Evolutionary conservation across 2,329 filamentous ascomycete species (phyloP).

Genomic region (Aspergillus tanneri): DNA sequence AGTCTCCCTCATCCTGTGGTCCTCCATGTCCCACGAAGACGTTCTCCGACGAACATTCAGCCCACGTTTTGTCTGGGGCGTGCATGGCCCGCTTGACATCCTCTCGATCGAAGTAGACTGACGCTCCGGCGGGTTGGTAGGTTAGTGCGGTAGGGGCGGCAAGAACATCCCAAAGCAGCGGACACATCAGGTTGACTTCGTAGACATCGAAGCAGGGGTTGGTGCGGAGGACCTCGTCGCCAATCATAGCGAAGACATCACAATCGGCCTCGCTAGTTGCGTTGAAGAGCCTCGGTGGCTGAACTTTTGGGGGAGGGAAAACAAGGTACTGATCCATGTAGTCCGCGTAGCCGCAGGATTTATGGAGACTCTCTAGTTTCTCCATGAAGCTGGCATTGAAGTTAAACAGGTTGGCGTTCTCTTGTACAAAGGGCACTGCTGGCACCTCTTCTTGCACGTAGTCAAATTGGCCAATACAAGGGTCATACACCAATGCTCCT

Average conservation of each 20-base stretch:
- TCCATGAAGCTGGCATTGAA: conserved; percentile 47
- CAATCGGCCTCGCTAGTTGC: conserved; percentile 51
- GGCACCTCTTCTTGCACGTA: conserved; percentile 36
- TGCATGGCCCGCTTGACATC: conserved; percentile 70
- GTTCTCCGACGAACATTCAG: conserved; percentile 34
- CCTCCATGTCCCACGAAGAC: conserved; percentile 49
- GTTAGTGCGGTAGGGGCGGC: conserved; percentile 55
- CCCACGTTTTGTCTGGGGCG: conserved; percentile 43
- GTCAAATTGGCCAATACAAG: conserved; percentile 51
- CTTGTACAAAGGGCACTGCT: conserved; percentile 44
- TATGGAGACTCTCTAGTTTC: conserved; percentile 41
- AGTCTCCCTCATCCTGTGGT: conserved; percentile 36
- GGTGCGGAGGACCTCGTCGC: conserved; percentile 51
- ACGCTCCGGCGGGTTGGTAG: conserved; percentile 63
- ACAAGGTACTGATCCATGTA: conserved; percentile 54
- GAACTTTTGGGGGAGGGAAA: conserved; percentile 44
- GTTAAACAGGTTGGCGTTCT: conserved; percentile 45
- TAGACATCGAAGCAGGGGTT: conserved; percentile 84
- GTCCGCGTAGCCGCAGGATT: conserved; percentile 48
- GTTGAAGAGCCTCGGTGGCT: conserved; percentile 61
- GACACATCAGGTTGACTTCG: conserved; percentile 70
- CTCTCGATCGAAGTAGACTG: conserved; percentile 68
- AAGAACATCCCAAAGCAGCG: conserved; percentile 66
- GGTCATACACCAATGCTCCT: conserved; percentile 69
- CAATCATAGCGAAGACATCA: conserved; percentile 58